phyloP scores from a whole-genome alignment of 768 basidiomycete species.

The Russula sp. region DNA sequence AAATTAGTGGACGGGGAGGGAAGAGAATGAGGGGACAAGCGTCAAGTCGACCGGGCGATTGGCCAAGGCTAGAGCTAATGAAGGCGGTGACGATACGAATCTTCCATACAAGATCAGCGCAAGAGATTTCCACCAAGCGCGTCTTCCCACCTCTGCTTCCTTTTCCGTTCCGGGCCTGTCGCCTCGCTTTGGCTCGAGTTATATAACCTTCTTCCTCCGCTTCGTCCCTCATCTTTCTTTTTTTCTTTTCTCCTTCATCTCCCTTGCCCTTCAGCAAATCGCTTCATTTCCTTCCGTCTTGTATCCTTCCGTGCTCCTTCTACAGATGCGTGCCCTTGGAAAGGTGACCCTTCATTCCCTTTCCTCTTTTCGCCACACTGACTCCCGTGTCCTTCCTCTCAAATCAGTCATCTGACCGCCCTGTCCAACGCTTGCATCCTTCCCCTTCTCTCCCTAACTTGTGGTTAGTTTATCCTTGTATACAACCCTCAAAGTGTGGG shows the following conservation, averaged over 20 bases:
- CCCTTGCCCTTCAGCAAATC: constrained; percentile 1
- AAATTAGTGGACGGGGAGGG: constrained; percentile 7
- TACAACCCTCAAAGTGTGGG: not conserved
- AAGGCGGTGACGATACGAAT: constrained; percentile 16
- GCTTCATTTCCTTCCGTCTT: constrained; percentile 8
- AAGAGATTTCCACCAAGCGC: constrained; percentile 19
- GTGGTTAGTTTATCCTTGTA: constrained; percentile 36
- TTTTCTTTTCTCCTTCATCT: constrained; percentile 14
- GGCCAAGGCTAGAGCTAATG: constrained; percentile 15
- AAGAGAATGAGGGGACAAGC: not conserved
- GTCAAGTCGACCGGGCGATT: constrained; percentile 11
- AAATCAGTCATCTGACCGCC: constrained; percentile 13
- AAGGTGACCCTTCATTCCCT: constrained; percentile 15
- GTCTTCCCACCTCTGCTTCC: constrained; percentile 13
- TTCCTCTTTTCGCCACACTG: not conserved
- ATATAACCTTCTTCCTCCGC: constrained; percentile 20
- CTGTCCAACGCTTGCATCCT: constrained; percentile 27
- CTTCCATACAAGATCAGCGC: constrained; percentile 22
- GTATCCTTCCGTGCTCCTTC: not conserved
- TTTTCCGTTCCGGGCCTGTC: constrained; percentile 22
- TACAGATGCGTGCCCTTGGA: constrained; percentile 9
- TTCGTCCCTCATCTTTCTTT: constrained; percentile 14
- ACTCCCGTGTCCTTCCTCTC: not conserved
- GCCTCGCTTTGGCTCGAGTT: constrained; percentile 23
- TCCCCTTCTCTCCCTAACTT: constrained; percentile 65